These are phyloP conservation scores for Amniculicola lignicola DNA, from an alignment of 495 filamentous ascomycete genomes.

Conservation along the genomic window DNA sequence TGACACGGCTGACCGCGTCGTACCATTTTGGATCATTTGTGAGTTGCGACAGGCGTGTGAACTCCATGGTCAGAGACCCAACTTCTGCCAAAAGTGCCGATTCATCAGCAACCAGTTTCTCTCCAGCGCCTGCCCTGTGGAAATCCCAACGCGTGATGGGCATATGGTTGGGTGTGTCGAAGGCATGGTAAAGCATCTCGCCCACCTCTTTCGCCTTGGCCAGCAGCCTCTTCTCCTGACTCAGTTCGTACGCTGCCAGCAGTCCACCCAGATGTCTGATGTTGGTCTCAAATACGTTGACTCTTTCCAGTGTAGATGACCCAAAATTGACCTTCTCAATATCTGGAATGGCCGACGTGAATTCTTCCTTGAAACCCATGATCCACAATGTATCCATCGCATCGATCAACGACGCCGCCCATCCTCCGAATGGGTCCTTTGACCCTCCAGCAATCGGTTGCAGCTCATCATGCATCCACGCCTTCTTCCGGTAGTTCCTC, in stretches of 20 bases:
- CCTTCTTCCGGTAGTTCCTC: conserved; percentile 38
- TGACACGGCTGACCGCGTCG: conserved; percentile 40
- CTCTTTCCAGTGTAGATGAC: conserved; percentile 28
- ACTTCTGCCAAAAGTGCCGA: conserved; percentile 46
- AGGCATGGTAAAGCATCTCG: conserved; percentile 43
- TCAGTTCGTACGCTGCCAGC: conserved; percentile 42
- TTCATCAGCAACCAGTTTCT: conserved; percentile 45
- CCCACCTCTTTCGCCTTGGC: conserved; percentile 42
- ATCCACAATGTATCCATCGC: conserved; percentile 62
- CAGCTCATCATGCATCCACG: conserved; percentile 45
- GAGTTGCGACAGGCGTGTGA: conserved; percentile 41
- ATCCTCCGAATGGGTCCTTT: conserved; percentile 58
- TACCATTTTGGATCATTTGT: conserved; percentile 42
- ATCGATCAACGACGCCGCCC: conserved; percentile 61
- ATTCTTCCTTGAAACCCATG: conserved; percentile 60
- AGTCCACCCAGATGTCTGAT: conserved; percentile 45
- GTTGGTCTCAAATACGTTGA: conserved; percentile 46
- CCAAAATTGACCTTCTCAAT: conserved; percentile 56
- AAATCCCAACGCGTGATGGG: conserved; percentile 54
- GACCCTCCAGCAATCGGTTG: conserved; percentile 38
- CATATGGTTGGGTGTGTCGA: conserved; percentile 45
- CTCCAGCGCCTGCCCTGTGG: conserved; percentile 40
- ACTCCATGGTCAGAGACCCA: conserved; percentile 43
- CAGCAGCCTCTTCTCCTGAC: conserved; percentile 37
- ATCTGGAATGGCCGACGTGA: conserved; percentile 55